Evolutionary conservation across 2,329 filamentous ascomycete species (phyloP), one percentile per base, ranked within the genome.

Genomic region (Trichocomaceae sp.): DNA sequence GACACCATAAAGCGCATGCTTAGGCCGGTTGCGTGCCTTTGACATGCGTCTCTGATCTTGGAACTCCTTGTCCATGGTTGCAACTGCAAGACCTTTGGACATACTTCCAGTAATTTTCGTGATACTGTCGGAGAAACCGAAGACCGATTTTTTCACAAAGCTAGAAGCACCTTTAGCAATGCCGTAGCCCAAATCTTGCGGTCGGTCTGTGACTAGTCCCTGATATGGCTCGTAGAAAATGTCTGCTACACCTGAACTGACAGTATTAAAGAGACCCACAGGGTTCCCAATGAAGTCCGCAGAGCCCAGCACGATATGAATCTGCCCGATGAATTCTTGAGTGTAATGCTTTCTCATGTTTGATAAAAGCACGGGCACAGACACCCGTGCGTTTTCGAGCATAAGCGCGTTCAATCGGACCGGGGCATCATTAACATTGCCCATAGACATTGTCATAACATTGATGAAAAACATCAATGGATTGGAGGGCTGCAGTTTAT

Each of bases 161-260:
- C 90, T 96, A 0, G 90, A 92, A 10, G 95, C 93, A 39, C 93
- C 93, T 72, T 96, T 96, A 35, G 93, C 95, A 59, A 99, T 95
- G 17, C 93, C 93, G 41, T 95, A 79, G 19, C 93, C 95, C 54
- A 99, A 85, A 61, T 99, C 92, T 70, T 97, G 92, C 2, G 93
- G 95, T 61, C 88, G 84, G 69, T 99, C 93, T 0, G 91, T 95
- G 69, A 99, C 95, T 48, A 99, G 83, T 20, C 95, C 89, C 75
- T 99, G 93, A 74, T 99, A 99, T 37, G 93, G 93, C 70, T 99
- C 95, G 77, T 99, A 99, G 76, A 99, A 99, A 68, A 99, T 96
- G 69, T 96, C 93, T 19, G 89, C 91, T 52, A 99, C 89, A 63
- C 95, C 93, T 46, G 93, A 99, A 64, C 90, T 95, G 71, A 99